Base-by-base conservation (phyloP, 139 green algal species). In the Pedinophyceae sp. region DNA sequence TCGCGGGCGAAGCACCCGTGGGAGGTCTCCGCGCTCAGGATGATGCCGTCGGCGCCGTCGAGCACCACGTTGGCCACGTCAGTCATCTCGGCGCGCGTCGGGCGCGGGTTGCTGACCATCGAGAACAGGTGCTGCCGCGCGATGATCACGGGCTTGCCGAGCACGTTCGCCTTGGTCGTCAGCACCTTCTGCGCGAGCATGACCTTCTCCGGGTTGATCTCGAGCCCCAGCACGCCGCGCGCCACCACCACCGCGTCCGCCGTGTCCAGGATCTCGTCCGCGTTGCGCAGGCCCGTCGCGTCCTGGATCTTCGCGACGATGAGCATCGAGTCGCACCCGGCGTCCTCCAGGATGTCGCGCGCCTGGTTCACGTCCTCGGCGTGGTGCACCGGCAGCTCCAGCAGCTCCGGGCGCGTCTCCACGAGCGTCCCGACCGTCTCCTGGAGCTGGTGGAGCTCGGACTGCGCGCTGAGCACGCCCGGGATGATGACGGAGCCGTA, bases 291-390 rank as follows among this genome's bases (percentile, higher is more conserved):
- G 24, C 58, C 64, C 27, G 80, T 68, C 24, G 62, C 66, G 18
- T 64, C 82, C 67, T 88, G 78, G 27, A 88, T 80, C 64, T 86
- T 88, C 29, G 70, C 64, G 23, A 88, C 67, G 39, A 86, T 72
- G 52, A 66, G 43, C 13, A 72, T 75, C 16, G 61, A 26, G 39
- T 69, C 61, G 17, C 62, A 59, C 2, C 62, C 59, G 34, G 49
- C 56, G 30, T 74, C 64, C 27, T 70, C 62, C 46, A 73, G 55
- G 30, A 72, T 62, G 40, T 51, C 30, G 40, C 58, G 54, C 27
- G 69, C 13, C 3, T 46, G 13, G 1, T 43, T 20, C 34, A 74
- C 19, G 48, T 74, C 67, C 28, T 55, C 45, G 19, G 56, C 40
- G n/a, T 25, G 51, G 45, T 39, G 48, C 38, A 60, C 62, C n/a